Conservation (phyloP, 345 rosid species). For the Euphorbia peplus region DNA sequence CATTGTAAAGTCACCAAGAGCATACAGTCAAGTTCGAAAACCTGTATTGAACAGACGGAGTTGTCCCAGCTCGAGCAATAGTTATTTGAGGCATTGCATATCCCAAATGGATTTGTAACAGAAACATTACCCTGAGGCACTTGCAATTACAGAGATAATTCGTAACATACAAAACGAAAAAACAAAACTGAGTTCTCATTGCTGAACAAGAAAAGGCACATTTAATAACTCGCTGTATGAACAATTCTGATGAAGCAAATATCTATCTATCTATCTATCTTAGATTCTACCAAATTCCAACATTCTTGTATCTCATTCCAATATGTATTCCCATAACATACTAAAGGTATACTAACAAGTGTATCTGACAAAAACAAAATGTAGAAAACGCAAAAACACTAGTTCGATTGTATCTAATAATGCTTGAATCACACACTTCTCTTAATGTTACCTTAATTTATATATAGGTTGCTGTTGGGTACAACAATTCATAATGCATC, state of each 20-base stretch:
- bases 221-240: not conserved
- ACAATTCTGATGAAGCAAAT: not conserved
- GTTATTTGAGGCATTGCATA: constrained; percentile 79
- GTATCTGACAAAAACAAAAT: not conserved
- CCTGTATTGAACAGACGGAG: constrained; percentile 81
- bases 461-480: too few species aligned
- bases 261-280: too few species aligned
- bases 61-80: constrained; percentile 66
- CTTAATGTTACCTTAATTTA: too few species aligned
- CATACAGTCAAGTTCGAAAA: constrained; percentile 78
- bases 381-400: too few species aligned
- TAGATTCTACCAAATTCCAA: not conserved
- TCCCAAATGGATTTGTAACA: constrained; percentile 79
- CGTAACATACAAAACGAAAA: constrained; percentile 4
- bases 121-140: constrained; percentile 40
- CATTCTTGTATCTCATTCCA: not conserved
- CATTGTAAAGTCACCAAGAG: not conserved
- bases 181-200: not conserved
- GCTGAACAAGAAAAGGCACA: too few species aligned
- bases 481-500: too few species aligned
- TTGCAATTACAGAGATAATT: constrained; percentile 29
- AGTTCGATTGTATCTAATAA: too few species aligned
- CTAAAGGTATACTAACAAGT: not conserved
- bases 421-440: too few species aligned
- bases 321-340: not conserved